These are phyloP conservation scores for Barnettozyma hawaiiensis DNA, from an alignment of 1,139 yeast genomes.

Conservation along the genomic window DNA sequence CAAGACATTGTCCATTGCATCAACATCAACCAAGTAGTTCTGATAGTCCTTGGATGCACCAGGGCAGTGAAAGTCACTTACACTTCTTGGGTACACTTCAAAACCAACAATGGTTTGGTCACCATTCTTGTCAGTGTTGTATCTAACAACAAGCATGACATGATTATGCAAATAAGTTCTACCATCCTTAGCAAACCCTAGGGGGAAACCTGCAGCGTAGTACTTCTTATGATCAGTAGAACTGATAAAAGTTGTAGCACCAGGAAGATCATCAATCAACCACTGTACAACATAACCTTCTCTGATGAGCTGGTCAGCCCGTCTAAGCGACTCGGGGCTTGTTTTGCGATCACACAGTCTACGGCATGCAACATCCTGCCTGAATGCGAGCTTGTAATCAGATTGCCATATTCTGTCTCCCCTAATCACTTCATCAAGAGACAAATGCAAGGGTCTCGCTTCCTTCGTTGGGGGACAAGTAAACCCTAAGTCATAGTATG, in stretches of 20 bases:
- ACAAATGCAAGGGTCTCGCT: slow-evolving; percentile 57
- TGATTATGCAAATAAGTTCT: slow-evolving; percentile 68
- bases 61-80: slow-evolving; percentile 60
- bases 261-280: slow-evolving; percentile 81
- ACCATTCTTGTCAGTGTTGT: slow-evolving; percentile 49
- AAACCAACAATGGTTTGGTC: slow-evolving; percentile 73
- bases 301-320: slow-evolving; percentile 58
- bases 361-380: slow-evolving; percentile 57
- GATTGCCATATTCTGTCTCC: slow-evolving; percentile 82
- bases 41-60: slow-evolving; percentile 57
- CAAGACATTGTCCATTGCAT: slow-evolving; percentile 31
- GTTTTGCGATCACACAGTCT: slow-evolving; percentile 62
- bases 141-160: slow-evolving; percentile 72
- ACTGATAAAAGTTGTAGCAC: slow-evolving; percentile 79
- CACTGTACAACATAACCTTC: slow-evolving; percentile 78
- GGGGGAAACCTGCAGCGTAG: slow-evolving; percentile 82
- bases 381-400: slow-evolving; percentile 58
- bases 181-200: slow-evolving; percentile 62
- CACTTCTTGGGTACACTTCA: slow-evolving; percentile 85
- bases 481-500: slow-evolving; percentile 73
- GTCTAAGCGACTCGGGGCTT: slow-evolving; percentile 41
- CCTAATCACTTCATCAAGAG: slow-evolving; percentile 69
- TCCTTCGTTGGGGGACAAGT: slow-evolving; percentile 64
- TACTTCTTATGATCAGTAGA: slow-evolving; percentile 55
- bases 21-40: slow-evolving; percentile 44